Evolutionary conservation across 2,329 filamentous ascomycete genomes (phyloP).

Genomic region (Diaporthe capsici): DNA sequence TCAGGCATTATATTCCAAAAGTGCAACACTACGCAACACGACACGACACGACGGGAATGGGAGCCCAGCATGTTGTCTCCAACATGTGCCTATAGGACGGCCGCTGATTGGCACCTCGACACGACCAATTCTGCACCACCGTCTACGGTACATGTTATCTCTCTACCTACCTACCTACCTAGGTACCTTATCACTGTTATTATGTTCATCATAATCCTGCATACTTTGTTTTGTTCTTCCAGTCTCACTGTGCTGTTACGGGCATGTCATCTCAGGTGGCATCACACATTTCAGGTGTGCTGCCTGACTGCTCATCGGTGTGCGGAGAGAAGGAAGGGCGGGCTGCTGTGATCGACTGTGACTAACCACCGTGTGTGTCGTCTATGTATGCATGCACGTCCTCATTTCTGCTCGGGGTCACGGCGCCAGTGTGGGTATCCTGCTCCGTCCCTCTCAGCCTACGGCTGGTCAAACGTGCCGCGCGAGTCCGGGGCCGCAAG

Average conservation of each 20-base stretch:
- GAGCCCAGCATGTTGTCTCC: not conserved
- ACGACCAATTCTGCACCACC: not conserved
- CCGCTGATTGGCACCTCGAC: constrained; percentile 14
- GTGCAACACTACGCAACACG: not conserved
- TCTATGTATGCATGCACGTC: not conserved
- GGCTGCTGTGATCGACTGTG: not conserved
- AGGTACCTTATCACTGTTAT: too few species aligned
- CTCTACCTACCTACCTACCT: too few species aligned
- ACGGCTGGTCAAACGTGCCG: constrained; percentile 24
- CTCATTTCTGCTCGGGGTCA: not conserved
- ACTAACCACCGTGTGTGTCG: not conserved
- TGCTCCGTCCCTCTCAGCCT: constrained; percentile 21
- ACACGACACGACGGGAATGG: too few species aligned
- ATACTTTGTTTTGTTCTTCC: not conserved
- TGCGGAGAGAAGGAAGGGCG: not conserved
- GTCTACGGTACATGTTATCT: not conserved
- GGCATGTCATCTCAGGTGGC: not conserved
- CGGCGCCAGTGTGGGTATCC: not conserved
- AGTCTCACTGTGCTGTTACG: not conserved
- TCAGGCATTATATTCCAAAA: not conserved
- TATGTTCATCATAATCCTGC: not conserved
- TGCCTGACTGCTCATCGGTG: not conserved
- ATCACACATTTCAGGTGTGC: not conserved
- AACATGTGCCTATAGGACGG: constrained; percentile 1
- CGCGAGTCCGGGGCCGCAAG: not conserved